These are phyloP conservation scores for Dryadomyces quercivorus DNA, from an alignment of 2,329 filamentous ascomycete species.

Conservation along the genomic window DNA sequence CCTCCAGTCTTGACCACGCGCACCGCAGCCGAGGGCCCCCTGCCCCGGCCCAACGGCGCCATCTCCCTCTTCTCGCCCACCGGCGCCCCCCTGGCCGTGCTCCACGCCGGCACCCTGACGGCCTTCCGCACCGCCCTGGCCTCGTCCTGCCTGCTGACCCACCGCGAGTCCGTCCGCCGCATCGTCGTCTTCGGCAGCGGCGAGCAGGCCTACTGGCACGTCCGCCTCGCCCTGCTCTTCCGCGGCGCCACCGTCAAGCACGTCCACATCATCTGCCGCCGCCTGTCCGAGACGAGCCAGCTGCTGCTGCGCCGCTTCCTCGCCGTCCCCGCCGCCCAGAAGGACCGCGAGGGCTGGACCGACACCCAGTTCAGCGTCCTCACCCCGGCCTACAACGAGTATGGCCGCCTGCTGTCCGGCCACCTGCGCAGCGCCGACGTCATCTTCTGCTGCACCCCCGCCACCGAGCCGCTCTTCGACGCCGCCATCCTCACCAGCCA, in stretches of 20 bases:
- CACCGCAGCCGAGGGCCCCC: constrained; percentile 17
- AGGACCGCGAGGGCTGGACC: constrained; percentile 48
- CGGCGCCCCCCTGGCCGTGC: constrained; percentile 52
- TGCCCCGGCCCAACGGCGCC: constrained; percentile 46
- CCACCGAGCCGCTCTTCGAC: constrained; percentile 63
- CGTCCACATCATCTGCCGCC: constrained; percentile 73
- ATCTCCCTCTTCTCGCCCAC: constrained; percentile 55
- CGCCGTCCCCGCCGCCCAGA: constrained; percentile 29
- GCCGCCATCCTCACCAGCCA: constrained; percentile 56
- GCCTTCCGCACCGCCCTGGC: constrained; percentile 70
- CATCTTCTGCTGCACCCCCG: constrained; percentile 83
- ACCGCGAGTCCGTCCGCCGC: constrained; percentile 58
- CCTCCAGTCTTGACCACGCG: too few species aligned
- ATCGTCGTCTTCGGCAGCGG: constrained; percentile 80
- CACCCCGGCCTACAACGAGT: constrained; percentile 61
- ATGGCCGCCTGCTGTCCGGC: constrained; percentile 52
- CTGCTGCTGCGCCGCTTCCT: constrained; percentile 40
- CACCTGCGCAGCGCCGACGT: constrained; percentile 63
- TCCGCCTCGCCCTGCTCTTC: constrained; percentile 69
- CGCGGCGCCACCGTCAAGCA: constrained; percentile 59
- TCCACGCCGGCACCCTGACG: constrained; percentile 64
- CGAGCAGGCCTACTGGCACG: constrained; percentile 89
- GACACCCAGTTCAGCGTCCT: constrained; percentile 55
- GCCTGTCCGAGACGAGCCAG: constrained; percentile 47
- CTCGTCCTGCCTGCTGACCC: constrained; percentile 51